phyloP scores from a whole-genome alignment of 2,329 filamentous ascomycete genomes.

The Eutypa lata region DNA sequence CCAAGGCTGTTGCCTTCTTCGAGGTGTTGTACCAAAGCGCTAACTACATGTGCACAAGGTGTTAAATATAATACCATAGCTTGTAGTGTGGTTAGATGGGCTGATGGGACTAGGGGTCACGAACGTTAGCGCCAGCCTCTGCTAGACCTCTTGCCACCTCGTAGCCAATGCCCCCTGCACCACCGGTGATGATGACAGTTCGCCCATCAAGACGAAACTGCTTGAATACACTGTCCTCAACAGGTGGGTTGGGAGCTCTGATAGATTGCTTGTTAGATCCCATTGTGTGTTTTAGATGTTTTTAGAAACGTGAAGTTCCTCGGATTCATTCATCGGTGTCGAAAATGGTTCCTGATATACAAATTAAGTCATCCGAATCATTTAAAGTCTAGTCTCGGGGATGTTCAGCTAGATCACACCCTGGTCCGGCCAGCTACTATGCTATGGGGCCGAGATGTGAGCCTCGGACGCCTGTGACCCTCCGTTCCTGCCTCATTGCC shows the following conservation, averaged over 20 bases:
- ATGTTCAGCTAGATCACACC: too few species aligned
- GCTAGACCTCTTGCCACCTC: slow-evolving; percentile 31
- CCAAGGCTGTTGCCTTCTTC: slow-evolving; percentile 9
- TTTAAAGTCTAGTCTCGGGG: too few species aligned
- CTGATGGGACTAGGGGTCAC: neutral
- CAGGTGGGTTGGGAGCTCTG: slow-evolving; percentile 9
- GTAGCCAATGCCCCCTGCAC: slow-evolving; percentile 34
- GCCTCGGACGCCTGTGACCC: neutral
- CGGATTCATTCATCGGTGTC: too few species aligned
- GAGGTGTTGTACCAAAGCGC: slow-evolving; percentile 20
- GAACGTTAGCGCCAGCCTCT: slow-evolving; percentile 31
- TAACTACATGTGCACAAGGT: slow-evolving; percentile 5
- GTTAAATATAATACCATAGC: too few species aligned
- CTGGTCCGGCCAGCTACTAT: neutral
- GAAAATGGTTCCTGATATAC: too few species aligned
- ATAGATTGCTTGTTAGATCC: slow-evolving; percentile 5
- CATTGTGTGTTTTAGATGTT: too few species aligned
- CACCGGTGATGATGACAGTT: slow-evolving; percentile 35
- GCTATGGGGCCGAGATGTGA: neutral
- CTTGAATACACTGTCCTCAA: slow-evolving; percentile 23
- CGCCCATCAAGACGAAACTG: slow-evolving; percentile 30
- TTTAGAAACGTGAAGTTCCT: too few species aligned
- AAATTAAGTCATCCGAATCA: too few species aligned
- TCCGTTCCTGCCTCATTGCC: too few species aligned
- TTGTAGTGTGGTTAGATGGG: neutral